phyloP scores from a whole-genome alignment of 2,329 filamentous ascomycete species.

The Tympanopsis confertula region DNA sequence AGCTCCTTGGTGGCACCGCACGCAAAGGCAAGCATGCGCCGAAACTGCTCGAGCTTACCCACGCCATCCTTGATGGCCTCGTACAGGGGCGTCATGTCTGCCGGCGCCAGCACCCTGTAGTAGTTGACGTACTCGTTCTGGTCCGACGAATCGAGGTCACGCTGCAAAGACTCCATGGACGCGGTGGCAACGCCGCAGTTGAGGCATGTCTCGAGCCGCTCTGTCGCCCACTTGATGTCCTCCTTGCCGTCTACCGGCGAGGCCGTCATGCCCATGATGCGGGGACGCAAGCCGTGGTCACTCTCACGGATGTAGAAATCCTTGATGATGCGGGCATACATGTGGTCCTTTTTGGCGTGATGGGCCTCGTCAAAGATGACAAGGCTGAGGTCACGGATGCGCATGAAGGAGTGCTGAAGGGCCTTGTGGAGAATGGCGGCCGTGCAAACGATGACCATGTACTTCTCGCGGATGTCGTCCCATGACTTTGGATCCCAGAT shows the following conservation, averaged over 20 bases:
- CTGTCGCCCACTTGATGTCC: conserved; percentile 59
- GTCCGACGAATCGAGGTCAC: not conserved
- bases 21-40: conserved; percentile 46
- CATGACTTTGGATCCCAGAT: conserved; percentile 45
- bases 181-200: conserved; percentile 75
- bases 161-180: not conserved
- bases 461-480: conserved; percentile 42
- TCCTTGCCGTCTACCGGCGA: conserved; percentile 80
- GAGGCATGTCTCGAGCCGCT: conserved; percentile 64
- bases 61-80: conserved; percentile 35
- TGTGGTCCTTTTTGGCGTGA: conserved; percentile 86
- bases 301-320: conserved; percentile 60
- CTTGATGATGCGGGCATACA: conserved; percentile 81
- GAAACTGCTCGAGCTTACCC: conserved; percentile 31
- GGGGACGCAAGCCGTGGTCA: conserved; percentile 42
- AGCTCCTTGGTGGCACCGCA: conserved; percentile 51
- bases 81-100: conserved; percentile 56
- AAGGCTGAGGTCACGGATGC: conserved; percentile 73
- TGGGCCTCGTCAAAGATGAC: conserved; percentile 94
- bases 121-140: conserved; percentile 44
- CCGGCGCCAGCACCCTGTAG: conserved; percentile 30
- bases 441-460: conserved; percentile 85
- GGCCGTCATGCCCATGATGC: conserved; percentile 91
- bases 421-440: conserved; percentile 74
- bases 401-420: conserved; percentile 67